Base-by-base conservation (phyloP, 2,329 filamentous ascomycete species). In the Elsinoe necatrix region DNA sequence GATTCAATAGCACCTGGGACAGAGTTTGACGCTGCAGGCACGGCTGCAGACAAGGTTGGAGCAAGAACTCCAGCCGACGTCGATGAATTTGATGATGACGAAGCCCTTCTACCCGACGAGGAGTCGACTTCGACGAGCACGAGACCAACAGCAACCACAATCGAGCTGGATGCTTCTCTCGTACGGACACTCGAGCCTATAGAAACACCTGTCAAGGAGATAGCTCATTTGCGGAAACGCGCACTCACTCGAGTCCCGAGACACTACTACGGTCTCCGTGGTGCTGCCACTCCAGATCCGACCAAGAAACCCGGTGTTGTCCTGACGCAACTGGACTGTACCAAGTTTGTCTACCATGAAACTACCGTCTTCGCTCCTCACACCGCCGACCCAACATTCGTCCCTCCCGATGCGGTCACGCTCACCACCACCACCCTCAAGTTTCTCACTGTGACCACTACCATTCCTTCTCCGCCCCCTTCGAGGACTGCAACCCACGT, bases 401-500 rank as follows among this genome's bases (percentile, higher is more conserved):
- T 47, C n/a, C 16, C 39, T n/a, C 23, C 39, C 5, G 12, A 9
- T 11, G 41, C 54, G 14, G n/a, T 48, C 14, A 56, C 54, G 1
- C 39, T 25, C 5, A 56, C 54, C 25, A 45, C 41, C 12, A 56
- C 54, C 1, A 47, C 39, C n/a, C 41, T 56, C 21, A 47, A 27
- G n/a, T 25, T 25, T 21, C 8, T 56, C 39, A 56, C 41, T 16
- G 18, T 48, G 8, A 56, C 54, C 7, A 27, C 21, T 12, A 56
- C 54, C 16, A 45, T 56, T 14, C 54, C 54, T 1, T 29, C 16
- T 58, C 51, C 1, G 42, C 41, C 58, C 16, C 55, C 42, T 4
- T 20, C 50, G 14, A 48, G 50, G 20, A 48, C 56, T 7, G 57
- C 58, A 3, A 35, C 51, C 5, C 54, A 54, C 25, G 55, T 60